Evolutionary conservation across 164 flowering plant species (phyloP), one percentile per base, ranked within the genome.

Genomic region (Annona cherimola): DNA sequence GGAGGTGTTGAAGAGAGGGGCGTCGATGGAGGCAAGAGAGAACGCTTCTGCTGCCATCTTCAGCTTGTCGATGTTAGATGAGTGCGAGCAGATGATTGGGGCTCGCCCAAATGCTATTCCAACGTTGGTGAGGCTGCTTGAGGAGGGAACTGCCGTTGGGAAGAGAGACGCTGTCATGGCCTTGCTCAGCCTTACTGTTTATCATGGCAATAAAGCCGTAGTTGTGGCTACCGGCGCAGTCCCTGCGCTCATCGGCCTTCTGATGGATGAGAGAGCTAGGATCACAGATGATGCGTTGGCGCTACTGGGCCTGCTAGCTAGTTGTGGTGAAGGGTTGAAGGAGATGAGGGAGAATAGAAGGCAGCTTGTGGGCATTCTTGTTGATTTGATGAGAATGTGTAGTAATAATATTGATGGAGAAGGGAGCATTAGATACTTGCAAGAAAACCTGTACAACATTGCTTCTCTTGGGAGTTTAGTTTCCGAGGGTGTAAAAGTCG

Each of bases 31-130:
- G 80, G 92, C 96, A 0, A 82, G 86, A 59, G 97, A 95, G 71
- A 95, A 91, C 80, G 94, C 99, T 5, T 98, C 99, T 63, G 99
- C 99, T 8, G 90, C 99, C 45, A 86, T 95, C 66, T 95, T 95
- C 69, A 95, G 97, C 73, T 72, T 95, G 74, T 91, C 99, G 12
- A 85, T 91, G 46, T 84, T 83, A 2, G 98, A 95, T 74, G 98
- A 95, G 79, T 92, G 90, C 84, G 89, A 89, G 77, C 87, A 90
- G 70, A 86, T 88, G 5, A 90, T 92, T n/a, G 99, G 98, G 16
- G 90, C 97, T 39, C 69, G 78, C 54, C 89, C 98, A 0, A 93
- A 92, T 4, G 99, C 98, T 7, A 89, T 95, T 20, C 83, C 88
- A 1, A 94, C 94, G 9, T 74, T 95, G 70, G 94, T 92, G 0